These are phyloP conservation scores for Colletotrichum gloeosporioides DNA, from an alignment of 2,329 filamentous ascomycete genomes.

Conservation along the genomic window DNA sequence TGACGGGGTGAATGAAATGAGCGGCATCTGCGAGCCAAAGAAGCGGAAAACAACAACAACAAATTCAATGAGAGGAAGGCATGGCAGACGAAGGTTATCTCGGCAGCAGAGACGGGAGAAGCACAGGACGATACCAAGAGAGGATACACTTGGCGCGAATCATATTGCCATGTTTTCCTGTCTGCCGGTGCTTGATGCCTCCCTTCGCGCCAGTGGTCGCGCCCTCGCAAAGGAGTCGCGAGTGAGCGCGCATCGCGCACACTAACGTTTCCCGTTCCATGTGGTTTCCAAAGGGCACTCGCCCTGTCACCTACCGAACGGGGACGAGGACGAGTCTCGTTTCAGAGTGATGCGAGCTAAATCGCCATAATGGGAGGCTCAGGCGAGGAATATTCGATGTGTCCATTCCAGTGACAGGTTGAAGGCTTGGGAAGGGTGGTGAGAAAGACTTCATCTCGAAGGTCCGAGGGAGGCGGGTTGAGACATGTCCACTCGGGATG, in stretches of 20 bases:
- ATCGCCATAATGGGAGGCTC: conserved; percentile 1
- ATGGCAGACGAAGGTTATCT: conserved; percentile 9
- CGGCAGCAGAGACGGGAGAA: background rate
- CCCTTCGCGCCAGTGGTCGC: conserved; percentile 17
- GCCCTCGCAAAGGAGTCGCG: conserved; percentile 15
- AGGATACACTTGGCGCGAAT: conserved; percentile 7
- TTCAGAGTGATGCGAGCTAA: background rate
- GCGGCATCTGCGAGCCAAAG: conserved; percentile 17
- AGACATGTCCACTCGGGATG: conserved; percentile 9
- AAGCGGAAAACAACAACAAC: conserved; percentile 22
- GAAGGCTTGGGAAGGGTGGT: background rate
- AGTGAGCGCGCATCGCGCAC: background rate
- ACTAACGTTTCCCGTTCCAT: background rate
- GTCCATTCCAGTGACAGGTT: conserved; percentile 19
- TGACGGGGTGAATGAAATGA: conserved; percentile 18
- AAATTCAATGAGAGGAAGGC: conserved; percentile 8
- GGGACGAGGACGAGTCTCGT: background rate
- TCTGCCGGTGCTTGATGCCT: background rate
- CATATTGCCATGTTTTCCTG: background rate
- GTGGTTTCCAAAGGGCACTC: background rate
- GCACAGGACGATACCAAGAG: background rate
- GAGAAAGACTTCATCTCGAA: background rate
- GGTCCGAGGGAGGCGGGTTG: conserved; percentile 10
- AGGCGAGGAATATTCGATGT: background rate
- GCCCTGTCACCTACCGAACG: background rate